Conservation (phyloP, 2,329 filamentous ascomycete species). For the Botrytis squamosa region DNA sequence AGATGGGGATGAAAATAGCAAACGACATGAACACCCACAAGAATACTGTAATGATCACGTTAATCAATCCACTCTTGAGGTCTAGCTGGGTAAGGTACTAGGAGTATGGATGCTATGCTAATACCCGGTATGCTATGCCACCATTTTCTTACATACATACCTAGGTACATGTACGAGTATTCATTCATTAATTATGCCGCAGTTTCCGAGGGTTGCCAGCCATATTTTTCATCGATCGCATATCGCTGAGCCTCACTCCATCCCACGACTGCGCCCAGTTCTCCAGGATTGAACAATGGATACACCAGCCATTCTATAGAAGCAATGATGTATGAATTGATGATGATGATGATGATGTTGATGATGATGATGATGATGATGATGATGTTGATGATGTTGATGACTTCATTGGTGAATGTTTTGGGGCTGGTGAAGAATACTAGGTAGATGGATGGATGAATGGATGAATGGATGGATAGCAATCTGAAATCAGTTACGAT, state of each 20-base stretch:
- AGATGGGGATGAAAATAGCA: neutral
- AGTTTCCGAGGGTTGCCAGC: neutral
- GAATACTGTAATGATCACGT: neutral
- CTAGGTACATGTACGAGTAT: neutral
- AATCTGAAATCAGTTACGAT: neutral
- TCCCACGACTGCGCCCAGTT: constrained; percentile 7
- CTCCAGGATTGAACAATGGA: neutral
- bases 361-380: no score
- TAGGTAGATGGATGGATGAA: no score
- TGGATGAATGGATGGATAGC: neutral
- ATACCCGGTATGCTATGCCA: neutral
- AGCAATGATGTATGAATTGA: neutral
- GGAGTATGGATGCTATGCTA: neutral
- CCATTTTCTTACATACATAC: neutral
- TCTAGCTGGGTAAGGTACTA: neutral
- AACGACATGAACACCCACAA: neutral
- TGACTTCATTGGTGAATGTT: constrained; percentile 11
- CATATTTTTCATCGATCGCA: neutral
- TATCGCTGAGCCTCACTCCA: constrained; percentile 15
- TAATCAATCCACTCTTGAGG: neutral
- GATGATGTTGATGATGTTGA: neutral
- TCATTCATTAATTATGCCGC: constrained; percentile 2
- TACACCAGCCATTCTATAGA: neutral
- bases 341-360: no score
- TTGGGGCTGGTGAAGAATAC: neutral